A percentile compares a stretch with the other conserved stretches of the same genome.
Conservation (phyloP, 78 protist genomes). For the Dictyostelium firmibasis region DNA sequence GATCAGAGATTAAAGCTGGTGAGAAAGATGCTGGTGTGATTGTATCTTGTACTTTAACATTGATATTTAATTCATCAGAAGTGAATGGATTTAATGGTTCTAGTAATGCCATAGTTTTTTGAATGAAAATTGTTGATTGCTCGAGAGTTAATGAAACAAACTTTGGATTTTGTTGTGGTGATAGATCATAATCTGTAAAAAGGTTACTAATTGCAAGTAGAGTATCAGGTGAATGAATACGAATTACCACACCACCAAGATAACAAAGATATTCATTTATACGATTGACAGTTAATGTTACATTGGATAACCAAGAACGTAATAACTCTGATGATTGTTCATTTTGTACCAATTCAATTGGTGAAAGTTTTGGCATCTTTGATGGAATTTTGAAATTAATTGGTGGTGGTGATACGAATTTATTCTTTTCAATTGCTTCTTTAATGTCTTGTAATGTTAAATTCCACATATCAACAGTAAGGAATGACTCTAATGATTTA, state of each 20-base stretch:
- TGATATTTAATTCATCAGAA: background rate
- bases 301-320: slow-evolving; percentile 10
- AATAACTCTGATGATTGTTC: background rate
- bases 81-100: slow-evolving; percentile 22
- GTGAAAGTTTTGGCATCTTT: background rate
- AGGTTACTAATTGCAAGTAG: background rate
- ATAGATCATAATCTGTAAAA: background rate
- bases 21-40: background rate
- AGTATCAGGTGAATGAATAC: background rate
- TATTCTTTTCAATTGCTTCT: slow-evolving; percentile 35
- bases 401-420: slow-evolving; percentile 65
- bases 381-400: slow-evolving; percentile 51
- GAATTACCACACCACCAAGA: slow-evolving; percentile 60
- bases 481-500: slow-evolving; percentile 17
- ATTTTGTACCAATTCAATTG: background rate
- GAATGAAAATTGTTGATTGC: background rate
- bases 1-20: background rate
- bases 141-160: background rate
- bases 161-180: slow-evolving; percentile 8
- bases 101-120: background rate
- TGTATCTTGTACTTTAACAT: slow-evolving; percentile 1
- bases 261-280: slow-evolving; percentile 47
- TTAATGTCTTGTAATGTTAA: background rate
- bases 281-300: slow-evolving; percentile 39
- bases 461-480: slow-evolving; percentile 8